Conservation (phyloP, 805 yeast species). For the Ogataea naganishii region DNA sequence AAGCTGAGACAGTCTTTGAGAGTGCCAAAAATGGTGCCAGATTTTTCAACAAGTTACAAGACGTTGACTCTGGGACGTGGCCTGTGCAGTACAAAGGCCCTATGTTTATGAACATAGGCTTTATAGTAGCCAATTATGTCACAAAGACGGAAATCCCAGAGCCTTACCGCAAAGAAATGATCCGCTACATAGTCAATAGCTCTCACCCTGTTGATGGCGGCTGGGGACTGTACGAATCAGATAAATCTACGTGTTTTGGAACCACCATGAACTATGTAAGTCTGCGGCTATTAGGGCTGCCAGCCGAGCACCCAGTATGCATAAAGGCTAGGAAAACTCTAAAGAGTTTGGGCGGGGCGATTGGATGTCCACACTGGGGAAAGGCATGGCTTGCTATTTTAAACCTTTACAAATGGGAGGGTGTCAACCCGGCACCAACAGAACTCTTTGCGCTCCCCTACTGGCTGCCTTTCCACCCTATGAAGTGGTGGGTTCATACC, state of each 20-base stretch:
- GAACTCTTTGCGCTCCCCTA: constrained; percentile 89
- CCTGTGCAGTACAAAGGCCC: constrained; percentile 96
- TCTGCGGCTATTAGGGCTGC: constrained; percentile 74
- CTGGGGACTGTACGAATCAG: constrained; percentile 93
- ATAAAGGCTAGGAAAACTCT: constrained; percentile 67
- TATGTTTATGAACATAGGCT: constrained; percentile 93
- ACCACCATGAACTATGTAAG: constrained; percentile 79
- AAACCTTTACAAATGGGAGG: constrained; percentile 86
- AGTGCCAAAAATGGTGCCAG: constrained; percentile 70
- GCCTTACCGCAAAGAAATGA: constrained; percentile 57
- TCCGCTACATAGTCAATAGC: constrained; percentile 80
- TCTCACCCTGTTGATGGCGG: constrained; percentile 99
- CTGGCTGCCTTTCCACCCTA: constrained; percentile 78
- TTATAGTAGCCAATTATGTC: constrained; percentile 65
- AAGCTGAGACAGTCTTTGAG: constrained; percentile 30
- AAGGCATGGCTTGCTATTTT: constrained; percentile 81
- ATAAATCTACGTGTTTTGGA: constrained; percentile 93
- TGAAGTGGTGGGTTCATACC: constrained; percentile 98
- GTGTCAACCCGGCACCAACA: constrained; percentile 97
- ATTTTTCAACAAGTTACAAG: constrained; percentile 66
- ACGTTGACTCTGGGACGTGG: constrained; percentile 68
- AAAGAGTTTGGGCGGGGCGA: constrained; percentile 76
- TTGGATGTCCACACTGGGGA: constrained; percentile 95
- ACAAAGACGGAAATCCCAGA: constrained; percentile 62
- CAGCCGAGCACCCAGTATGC: constrained; percentile 68